Evolutionary conservation across 1,284 basidiomycete genomes (phyloP), one percentile per base, ranked within the genome.

Genomic region (Ustilago curta): DNA sequence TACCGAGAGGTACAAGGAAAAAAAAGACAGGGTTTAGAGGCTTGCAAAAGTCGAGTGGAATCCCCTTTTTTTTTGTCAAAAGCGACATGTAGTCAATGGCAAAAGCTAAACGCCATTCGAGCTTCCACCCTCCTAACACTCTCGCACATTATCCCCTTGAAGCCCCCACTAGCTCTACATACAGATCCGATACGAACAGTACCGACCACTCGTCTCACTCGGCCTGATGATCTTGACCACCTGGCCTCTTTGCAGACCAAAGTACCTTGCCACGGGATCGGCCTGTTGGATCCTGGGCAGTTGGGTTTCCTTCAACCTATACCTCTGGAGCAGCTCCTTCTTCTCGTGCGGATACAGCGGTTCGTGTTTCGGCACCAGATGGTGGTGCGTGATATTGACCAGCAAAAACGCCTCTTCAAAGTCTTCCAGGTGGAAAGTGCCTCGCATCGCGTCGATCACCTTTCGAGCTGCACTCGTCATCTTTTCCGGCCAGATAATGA

Each of bases 381-480:
- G 93, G 84, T 99, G 97, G 35, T 87, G 85, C 18, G 94, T 96
- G 80, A 99, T 99, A 87, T 99, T 99, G 75, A 99, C 97, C 4
- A 99, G 89, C 45, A 99, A 87, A 86, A 97, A 95, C 7, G 94
- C 90, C 87, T 99, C 97, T 31, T 95, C 92, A 85, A 99, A 99
- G 81, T 97, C 96, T 85, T 99, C 97, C 39, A 99, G 88, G 66
- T 90, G 89, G 87, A 93, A 98, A 80, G 93, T 90, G 16, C 42
- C 89, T 86, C 58, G 91, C 81, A 83, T 83, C 0, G 81, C 83
- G 19, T 84, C 83, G 39, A 84, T 83, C 27, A 84, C 83, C 88
- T 98, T 99, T 80, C 93, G 90, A 7, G 97, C 97, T 3, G 95
- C 93, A 12, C 94, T 92, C 8, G 96, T 97, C 93, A 99, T 97